A percentile compares a stretch with the other conserved stretches of the same genome.
phyloP scores from a whole-genome alignment of 306 rosid genomes.

The Castanea sativa region DNA sequence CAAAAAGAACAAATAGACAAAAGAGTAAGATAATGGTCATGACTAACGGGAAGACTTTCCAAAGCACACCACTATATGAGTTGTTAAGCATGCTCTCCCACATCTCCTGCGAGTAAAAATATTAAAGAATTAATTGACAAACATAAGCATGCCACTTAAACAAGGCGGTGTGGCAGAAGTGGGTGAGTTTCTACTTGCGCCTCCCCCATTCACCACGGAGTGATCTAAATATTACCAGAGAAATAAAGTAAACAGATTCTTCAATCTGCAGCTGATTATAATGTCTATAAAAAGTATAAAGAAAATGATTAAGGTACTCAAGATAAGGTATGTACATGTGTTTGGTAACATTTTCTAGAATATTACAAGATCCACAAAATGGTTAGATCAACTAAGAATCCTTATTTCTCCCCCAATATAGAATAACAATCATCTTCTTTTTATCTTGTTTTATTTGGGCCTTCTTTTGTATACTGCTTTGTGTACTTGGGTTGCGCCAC shows the following conservation, averaged over 20 bases:
- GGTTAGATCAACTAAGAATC: neutral
- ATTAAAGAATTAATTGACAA: neutral
- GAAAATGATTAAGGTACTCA: no score
- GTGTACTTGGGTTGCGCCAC: no score
- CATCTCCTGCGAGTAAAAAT: constrained; percentile 50
- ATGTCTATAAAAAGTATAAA: no score
- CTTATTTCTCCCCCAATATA: neutral
- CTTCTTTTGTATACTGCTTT: no score
- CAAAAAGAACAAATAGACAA: constrained; percentile 42
- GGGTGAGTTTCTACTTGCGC: neutral
- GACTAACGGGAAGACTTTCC: constrained; percentile 46
- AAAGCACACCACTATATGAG: constrained; percentile 23
- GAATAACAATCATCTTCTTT: neutral
- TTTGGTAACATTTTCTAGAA: no score
- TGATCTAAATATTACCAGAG: neutral
- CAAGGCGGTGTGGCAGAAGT: neutral
- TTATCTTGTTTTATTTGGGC: no score
- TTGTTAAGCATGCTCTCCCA: constrained; percentile 39
- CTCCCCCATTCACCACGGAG: neutral
- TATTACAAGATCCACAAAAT: neutral
- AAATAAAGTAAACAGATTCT: neutral
- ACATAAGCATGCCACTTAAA: constrained; percentile 6
- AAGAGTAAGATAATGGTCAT: constrained; percentile 35
- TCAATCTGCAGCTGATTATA: neutral
- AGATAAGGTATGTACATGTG: no score